Evolutionary conservation across 176 grass and related monocot genomes (phyloP), one percentile per base, ranked within the genome.

Genomic region (Aegilops speltoides): DNA sequence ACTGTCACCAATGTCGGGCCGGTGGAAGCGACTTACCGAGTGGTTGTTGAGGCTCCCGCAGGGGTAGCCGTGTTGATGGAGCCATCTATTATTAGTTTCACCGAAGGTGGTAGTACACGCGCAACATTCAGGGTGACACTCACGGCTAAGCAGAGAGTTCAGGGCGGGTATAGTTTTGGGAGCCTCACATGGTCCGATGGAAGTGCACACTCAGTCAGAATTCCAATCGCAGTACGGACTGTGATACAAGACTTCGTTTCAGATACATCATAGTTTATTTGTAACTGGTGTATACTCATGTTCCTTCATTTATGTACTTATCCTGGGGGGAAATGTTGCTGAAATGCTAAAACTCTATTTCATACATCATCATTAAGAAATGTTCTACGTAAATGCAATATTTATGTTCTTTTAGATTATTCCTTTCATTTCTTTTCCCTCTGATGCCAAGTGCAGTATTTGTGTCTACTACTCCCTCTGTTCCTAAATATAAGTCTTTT

Each of bases 171-270:
- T 36, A 64, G 12, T 64, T 64, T 93, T 6, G 88, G 91, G 6
- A 88, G 88, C 73, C 16, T 93, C 2, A 86, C 74, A 1, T 93
- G 88, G 91, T 16, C 34, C 0, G 85, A 74, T 43, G 82, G 9
- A 26, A 6, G 19, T 0, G 24, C 2, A 0, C 85, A 90, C 26
- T 64, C 33, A 0, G 85, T 90, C 7, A 87, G 88, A 22, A 90
- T 93, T 36, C 88, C 82, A 0, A 8, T 90, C 0, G 83, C 48
- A 0, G 67, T 83, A 15, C 73, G 83, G 0, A 79, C 71, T 0
- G 62, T 93, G 6, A 86, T 88, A n/a, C 8, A 84, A 7, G 86
- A 93, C 19, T 88, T 80, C 11, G 73, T 83, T 0, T 62, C 86
- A 2, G 85, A 93, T 80, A 66, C 60, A 4, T 83, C 80, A 0